Conservation (phyloP, 306 rosid species). For the Quercus rubra region DNA sequence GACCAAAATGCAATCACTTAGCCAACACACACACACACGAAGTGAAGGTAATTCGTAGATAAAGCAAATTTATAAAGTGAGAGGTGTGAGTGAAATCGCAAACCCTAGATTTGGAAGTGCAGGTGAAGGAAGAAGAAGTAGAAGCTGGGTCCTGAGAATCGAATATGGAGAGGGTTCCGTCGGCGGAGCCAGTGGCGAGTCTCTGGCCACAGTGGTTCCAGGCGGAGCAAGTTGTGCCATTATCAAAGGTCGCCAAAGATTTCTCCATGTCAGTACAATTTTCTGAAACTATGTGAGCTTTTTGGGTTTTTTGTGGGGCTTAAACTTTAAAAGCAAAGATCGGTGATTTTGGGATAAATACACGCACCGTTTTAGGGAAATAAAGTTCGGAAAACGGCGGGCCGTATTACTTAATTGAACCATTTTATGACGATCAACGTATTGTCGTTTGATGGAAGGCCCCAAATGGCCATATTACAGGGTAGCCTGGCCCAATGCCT, state of each 20-base stretch:
- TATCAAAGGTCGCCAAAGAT: slow-evolving; percentile 55
- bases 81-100: background rate
- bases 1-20: background rate
- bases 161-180: slow-evolving; percentile 69
- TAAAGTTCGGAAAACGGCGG: background rate
- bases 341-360: background rate
- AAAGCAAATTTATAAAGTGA: background rate
- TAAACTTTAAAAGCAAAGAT: background rate
- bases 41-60: background rate
- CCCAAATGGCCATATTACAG: no score
- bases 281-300: background rate
- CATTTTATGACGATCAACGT: no score
- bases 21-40: background rate
- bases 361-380: background rate
- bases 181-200: slow-evolving; percentile 67
- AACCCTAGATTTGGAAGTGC: slow-evolving; percentile 65
- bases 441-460: no score
- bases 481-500: no score
- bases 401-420: background rate
- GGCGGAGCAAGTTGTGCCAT: slow-evolving; percentile 64
- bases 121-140: slow-evolving; percentile 59
- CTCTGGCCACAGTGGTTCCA: slow-evolving; percentile 67
- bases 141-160: slow-evolving; percentile 55
- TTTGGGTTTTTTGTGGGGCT: background rate
- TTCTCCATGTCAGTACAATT: slow-evolving; percentile 48